Evolutionary conservation across 78 protist species (phyloP).

Genomic region (Emiliania huxleyi): DNA sequence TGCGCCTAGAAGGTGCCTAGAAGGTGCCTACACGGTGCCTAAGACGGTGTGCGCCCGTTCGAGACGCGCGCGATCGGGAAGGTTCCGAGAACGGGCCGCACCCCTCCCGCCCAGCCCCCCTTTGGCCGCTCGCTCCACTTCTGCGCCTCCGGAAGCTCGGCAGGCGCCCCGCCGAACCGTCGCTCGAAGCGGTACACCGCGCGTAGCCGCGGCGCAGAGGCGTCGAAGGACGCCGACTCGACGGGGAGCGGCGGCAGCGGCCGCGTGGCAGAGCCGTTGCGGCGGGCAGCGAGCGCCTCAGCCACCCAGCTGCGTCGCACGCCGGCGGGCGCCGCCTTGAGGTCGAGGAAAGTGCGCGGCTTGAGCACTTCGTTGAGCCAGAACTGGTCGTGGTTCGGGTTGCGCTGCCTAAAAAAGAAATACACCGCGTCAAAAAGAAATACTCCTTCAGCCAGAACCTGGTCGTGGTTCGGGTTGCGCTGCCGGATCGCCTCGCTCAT

Average conservation of each 20-base stretch:
- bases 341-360: background rate
- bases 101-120: background rate
- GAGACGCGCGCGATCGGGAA: conserved; percentile 13
- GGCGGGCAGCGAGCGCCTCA: background rate
- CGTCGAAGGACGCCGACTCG: background rate
- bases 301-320: background rate
- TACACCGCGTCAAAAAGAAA: too few relatives aligned
- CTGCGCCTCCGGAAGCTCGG: background rate
- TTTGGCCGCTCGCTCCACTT: background rate
- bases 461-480: background rate
- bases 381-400: conserved; percentile 6
- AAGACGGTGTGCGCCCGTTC: too few relatives aligned
- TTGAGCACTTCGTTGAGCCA: conserved; percentile 4
- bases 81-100: conserved; percentile 3
- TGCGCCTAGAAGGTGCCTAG: too few relatives aligned
- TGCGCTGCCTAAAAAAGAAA: too few relatives aligned
- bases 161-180: background rate
- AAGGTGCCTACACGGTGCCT: too few relatives aligned
- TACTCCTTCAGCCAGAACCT: conserved; percentile 10
- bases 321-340: background rate
- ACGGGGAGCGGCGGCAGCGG: background rate
- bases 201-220: background rate
- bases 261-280: background rate
- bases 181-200: background rate
- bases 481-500: background rate